phyloP scores from a whole-genome alignment of 2,329 filamentous ascomycete genomes.

The Fusarium clavum region DNA sequence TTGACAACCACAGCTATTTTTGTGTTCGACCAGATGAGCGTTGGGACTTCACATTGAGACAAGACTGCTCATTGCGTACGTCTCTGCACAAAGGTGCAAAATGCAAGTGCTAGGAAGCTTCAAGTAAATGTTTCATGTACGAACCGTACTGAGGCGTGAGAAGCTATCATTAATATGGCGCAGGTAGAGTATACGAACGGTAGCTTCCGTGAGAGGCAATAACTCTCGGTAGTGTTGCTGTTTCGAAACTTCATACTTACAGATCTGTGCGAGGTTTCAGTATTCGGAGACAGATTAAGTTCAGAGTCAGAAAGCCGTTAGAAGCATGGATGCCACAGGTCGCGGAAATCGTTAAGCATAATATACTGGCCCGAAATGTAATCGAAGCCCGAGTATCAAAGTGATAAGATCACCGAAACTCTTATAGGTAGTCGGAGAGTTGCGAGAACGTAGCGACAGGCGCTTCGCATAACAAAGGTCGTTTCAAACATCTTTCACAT shows the following conservation, averaged over 20 bases:
- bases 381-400: background rate
- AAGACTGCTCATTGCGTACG: background rate
- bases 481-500: slow-evolving; percentile 13
- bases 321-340: background rate
- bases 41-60: background rate
- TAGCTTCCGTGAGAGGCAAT: background rate
- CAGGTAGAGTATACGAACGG: background rate
- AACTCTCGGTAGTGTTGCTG: background rate
- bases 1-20: background rate
- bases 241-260: background rate
- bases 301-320: too few relatives aligned
- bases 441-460: background rate
- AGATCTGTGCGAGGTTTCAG: background rate
- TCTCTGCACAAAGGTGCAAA: background rate
- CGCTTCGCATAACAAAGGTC: slow-evolving; percentile 13
- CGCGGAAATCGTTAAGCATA: background rate
- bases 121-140: background rate
- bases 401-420: background rate
- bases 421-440: background rate
- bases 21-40: background rate
- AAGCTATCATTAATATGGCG: background rate
- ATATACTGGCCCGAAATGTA: background rate
- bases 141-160: background rate
- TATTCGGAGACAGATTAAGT: background rate
- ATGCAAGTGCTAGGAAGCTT: background rate